Evolutionary conservation across 2,329 filamentous ascomycete species (phyloP).

Genomic region (Endoconidiophora polonica): DNA sequence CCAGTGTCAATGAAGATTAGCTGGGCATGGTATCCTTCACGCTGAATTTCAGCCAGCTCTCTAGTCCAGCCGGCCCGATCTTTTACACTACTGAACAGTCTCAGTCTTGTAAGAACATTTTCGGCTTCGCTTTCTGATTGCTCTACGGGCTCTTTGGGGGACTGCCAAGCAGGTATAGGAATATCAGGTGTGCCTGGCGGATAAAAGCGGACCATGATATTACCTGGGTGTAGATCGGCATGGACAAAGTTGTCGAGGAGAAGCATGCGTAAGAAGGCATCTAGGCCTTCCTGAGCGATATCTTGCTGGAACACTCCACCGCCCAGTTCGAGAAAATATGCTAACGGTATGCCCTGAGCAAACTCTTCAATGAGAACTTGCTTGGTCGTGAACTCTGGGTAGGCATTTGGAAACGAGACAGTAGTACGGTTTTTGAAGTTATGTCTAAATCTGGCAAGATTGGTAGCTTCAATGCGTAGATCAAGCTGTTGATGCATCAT

Average conservation of each 20-base stretch:
- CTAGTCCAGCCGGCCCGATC: constrained; percentile 54
- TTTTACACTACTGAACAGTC: constrained; percentile 48
- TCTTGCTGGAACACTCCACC: constrained; percentile 87
- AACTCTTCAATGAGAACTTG: constrained; percentile 92
- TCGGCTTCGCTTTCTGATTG: constrained; percentile 65
- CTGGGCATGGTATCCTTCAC: constrained; percentile 81
- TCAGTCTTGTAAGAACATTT: constrained; percentile 62
- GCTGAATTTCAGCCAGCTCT: constrained; percentile 60
- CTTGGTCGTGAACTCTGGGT: constrained; percentile 79
- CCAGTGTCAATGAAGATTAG: constrained; percentile 96
- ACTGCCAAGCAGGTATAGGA: constrained; percentile 22
- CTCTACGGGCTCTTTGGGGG: constrained; percentile 18
- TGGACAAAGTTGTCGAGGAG: constrained; percentile 96
- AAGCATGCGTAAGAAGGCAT: constrained; percentile 92
- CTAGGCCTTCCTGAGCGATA: constrained; percentile 84
- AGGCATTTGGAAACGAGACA: constrained; percentile 93
- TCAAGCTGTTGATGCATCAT: constrained; percentile 99
- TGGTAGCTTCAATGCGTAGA: constrained; percentile 83
- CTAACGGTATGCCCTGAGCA: constrained; percentile 80
- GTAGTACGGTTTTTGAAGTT: constrained; percentile 82
- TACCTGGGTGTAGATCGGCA: constrained; percentile 88
- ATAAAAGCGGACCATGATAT: constrained; percentile 99
- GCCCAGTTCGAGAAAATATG: constrained; percentile 79
- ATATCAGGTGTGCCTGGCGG: constrained; percentile 59
- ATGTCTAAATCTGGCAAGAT: constrained; percentile 71